phyloP scores from a whole-genome alignment of 2,329 filamentous ascomycete species.

The Trichoderma lentiforme region DNA sequence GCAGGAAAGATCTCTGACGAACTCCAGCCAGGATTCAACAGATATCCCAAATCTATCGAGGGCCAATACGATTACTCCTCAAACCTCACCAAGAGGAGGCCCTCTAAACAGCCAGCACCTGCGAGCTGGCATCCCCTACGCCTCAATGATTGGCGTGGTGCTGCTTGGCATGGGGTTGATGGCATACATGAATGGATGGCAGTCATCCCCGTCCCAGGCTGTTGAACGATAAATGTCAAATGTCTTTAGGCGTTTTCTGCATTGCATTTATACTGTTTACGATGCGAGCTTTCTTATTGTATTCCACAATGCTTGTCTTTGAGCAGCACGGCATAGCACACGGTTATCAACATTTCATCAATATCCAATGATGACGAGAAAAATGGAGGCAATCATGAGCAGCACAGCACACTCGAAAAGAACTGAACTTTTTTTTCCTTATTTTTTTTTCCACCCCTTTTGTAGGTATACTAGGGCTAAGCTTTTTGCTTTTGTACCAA shows the following conservation, averaged over 20 bases:
- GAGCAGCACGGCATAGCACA: constrained; percentile 27
- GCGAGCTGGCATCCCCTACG: constrained; percentile 64
- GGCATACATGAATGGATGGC: constrained; percentile 84
- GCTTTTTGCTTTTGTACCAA: constrained; percentile 14
- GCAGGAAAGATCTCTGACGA: constrained; percentile 21
- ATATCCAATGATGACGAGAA: constrained; percentile 30
- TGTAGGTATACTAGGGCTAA: constrained; percentile 28
- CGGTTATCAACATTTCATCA: constrained; percentile 20
- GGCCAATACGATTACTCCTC: constrained; percentile 49
- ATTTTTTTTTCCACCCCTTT: constrained; percentile 27
- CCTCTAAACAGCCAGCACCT: constrained; percentile 44
- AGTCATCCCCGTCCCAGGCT: constrained; percentile 39
- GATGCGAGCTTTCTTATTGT: constrained; percentile 5
- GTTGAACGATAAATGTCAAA: constrained; percentile 32
- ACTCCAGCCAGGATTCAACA: constrained; percentile 33
- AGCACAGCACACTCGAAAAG: constrained; percentile 27
- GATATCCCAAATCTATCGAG: constrained; percentile 45
- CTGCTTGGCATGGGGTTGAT: constrained; percentile 78
- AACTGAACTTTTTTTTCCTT: constrained; percentile 22
- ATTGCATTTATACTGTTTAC: not conserved
- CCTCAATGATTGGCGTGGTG: constrained; percentile 79
- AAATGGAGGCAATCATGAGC: constrained; percentile 31
- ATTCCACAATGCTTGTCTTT: constrained; percentile 2
- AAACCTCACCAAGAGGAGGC: constrained; percentile 38
- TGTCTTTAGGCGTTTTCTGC: not conserved